phyloP scores from a whole-genome alignment of 805 yeast genomes.

The Deakozyma indianensis region DNA sequence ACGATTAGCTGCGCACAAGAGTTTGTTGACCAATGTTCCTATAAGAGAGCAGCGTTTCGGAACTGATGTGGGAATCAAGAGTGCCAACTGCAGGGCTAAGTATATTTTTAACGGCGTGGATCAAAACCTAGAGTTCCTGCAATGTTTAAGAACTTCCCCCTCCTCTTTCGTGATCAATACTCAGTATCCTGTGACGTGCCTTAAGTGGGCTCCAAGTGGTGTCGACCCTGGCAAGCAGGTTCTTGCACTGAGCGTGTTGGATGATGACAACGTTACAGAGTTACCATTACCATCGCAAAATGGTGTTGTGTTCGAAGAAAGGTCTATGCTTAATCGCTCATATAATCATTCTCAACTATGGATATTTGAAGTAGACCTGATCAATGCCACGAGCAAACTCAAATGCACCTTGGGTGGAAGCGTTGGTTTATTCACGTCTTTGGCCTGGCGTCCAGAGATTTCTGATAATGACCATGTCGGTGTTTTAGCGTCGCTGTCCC shows the following conservation, averaged over 20 bases:
- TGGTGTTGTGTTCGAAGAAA: background rate
- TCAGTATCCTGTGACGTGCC: background rate
- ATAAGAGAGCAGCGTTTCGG: background rate
- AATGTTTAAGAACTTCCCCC: background rate
- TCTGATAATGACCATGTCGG: conserved; percentile 12
- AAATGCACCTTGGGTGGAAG: conserved; percentile 16
- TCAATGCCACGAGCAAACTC: background rate
- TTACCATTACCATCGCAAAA: background rate
- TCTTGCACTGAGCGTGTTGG: background rate
- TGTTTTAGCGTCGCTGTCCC: conserved; percentile 31
- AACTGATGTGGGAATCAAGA: background rate
- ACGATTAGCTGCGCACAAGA: no score
- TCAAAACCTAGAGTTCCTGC: background rate
- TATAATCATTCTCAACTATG: background rate
- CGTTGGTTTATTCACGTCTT: conserved; percentile 15
- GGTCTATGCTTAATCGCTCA: background rate
- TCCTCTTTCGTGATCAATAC: background rate
- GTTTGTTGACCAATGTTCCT: conserved; percentile 10
- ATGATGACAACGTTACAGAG: background rate
- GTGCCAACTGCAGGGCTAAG: background rate
- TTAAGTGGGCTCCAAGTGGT: background rate
- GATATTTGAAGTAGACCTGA: background rate
- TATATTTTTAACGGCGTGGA: background rate
- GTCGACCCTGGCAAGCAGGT: background rate
- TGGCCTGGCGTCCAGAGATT: conserved; percentile 17